phyloP scores from a whole-genome alignment of 1,139 yeast species.

The Saccharomyces hybrid region DNA sequence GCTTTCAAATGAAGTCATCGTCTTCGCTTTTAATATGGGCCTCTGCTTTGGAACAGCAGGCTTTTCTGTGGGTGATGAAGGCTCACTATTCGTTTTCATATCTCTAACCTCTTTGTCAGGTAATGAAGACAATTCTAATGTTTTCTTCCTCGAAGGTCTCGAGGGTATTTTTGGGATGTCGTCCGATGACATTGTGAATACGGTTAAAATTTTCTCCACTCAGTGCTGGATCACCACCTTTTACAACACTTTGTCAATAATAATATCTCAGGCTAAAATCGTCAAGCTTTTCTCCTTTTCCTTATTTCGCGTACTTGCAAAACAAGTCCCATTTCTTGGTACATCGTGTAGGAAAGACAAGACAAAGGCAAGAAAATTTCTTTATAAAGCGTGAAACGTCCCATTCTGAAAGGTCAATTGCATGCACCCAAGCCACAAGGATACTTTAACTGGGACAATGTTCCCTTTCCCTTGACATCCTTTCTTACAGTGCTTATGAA shows the following conservation, averaged over 20 bases:
- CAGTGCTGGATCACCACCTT: neutral
- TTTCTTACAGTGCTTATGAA: neutral
- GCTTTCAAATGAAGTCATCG: constrained; percentile 4
- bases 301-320: neutral
- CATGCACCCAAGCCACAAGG: neutral
- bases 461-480: neutral
- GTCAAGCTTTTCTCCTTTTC: neutral
- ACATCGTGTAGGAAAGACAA: neutral
- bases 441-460: neutral
- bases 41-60: constrained; percentile 16
- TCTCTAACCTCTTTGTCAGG: neutral
- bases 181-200: neutral
- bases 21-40: constrained; percentile 12
- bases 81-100: neutral
- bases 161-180: constrained; percentile 16
- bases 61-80: neutral
- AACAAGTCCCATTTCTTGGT: neutral
- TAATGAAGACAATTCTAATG: neutral
- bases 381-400: neutral
- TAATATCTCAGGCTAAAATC: neutral
- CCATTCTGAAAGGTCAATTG: neutral
- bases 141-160: constrained; percentile 14
- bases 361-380: neutral
- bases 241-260: neutral
- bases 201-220: neutral